Conservation (phyloP, 176 grass and related monocot species). For the Triticum urartu region DNA sequence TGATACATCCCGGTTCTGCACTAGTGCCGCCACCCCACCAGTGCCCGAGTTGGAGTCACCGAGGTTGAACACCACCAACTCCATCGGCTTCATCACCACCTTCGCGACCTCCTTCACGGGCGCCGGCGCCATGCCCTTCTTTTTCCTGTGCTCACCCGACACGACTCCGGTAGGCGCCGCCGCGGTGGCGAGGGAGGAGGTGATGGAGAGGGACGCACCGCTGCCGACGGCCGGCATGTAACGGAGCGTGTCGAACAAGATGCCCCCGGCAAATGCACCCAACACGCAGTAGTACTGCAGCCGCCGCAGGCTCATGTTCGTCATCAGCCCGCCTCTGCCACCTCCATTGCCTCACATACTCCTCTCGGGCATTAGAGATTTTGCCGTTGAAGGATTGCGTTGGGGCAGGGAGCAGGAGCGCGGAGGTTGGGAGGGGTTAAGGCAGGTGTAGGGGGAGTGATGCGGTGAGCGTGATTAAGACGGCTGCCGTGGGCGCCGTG, state of each 20-base stretch:
- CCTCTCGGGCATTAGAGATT: no score
- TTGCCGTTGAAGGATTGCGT: no score
- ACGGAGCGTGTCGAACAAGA: constrained; percentile 40
- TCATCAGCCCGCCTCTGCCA: neutral
- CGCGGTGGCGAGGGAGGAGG: neutral
- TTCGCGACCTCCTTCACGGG: no score
- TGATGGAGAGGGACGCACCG: neutral
- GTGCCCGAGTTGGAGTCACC: constrained; percentile 93
- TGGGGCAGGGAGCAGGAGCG: no score
- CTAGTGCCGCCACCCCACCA: constrained; percentile 52
- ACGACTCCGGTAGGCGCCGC: neutral
- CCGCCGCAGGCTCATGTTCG: neutral
- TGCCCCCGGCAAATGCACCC: constrained; percentile 24
- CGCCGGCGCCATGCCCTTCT: neutral
- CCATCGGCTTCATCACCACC: no score
- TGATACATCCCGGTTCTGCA: no score
- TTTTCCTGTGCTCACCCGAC: neutral
- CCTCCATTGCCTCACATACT: neutral
- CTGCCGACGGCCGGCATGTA: constrained; percentile 32
- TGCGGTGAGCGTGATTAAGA: no score
- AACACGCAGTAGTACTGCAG: constrained; percentile 57
- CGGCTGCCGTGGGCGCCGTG: no score
- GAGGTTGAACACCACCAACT: constrained; percentile 76
- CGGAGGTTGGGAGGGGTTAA: no score
- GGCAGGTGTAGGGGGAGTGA: no score